A percentile compares a stretch with the other conserved stretches of the same genome.
These are phyloP conservation scores for Trametes punicea DNA, from an alignment of 768 basidiomycete genomes.

Conservation along the genomic window DNA sequence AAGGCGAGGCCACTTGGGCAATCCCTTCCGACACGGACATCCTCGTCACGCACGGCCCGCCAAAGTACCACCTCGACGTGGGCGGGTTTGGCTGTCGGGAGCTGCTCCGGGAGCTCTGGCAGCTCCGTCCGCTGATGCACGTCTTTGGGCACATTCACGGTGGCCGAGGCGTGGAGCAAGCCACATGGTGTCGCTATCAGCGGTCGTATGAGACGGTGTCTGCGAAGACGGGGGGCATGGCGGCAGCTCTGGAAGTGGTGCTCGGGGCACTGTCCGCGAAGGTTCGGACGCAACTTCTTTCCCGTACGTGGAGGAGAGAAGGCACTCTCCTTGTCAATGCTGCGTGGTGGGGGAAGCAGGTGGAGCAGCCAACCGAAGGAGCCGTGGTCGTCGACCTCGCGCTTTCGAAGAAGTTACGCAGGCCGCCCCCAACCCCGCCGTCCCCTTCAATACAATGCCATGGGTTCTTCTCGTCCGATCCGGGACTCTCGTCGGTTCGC, in stretches of 20 bases:
- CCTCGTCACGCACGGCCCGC: slow-evolving; percentile 59
- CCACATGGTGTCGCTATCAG: not conserved
- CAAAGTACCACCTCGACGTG: slow-evolving; percentile 28
- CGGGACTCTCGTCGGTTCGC: too few species aligned
- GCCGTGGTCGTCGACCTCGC: not conserved
- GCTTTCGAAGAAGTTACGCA: not conserved
- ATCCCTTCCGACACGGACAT: slow-evolving; percentile 36
- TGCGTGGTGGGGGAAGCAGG: not conserved
- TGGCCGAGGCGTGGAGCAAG: slow-evolving; percentile 40
- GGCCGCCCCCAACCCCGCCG: too few species aligned
- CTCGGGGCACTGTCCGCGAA: not conserved
- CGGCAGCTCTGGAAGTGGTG: not conserved
- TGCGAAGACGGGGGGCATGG: not conserved
- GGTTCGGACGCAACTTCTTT: not conserved
- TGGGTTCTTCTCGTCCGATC: too few species aligned
- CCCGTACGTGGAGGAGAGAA: not conserved
- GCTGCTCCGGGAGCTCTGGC: slow-evolving; percentile 37
- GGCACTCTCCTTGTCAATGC: not conserved
- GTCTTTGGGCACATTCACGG: slow-evolving; percentile 73
- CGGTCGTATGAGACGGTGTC: not conserved
- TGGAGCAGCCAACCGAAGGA: not conserved
- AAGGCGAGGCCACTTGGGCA: slow-evolving; percentile 28
- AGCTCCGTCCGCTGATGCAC: slow-evolving; percentile 30
- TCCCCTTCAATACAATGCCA: too few species aligned
- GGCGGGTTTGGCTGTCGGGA: slow-evolving; percentile 44